Conservation (phyloP, 257 asterid species). For the Solanum corneliomulleri region DNA sequence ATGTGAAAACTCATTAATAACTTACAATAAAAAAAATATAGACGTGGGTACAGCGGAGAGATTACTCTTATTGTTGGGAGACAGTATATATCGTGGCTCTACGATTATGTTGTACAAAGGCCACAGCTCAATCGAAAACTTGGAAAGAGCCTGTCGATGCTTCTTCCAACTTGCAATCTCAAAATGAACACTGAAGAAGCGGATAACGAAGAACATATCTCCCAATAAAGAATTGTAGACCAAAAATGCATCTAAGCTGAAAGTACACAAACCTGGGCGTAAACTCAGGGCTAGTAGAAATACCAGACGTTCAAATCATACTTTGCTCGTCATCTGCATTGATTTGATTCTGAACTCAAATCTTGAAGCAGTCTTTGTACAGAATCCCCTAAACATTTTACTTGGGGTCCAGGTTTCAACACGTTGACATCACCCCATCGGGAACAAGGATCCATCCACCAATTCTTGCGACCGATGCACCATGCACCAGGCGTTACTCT, state of each 20-base stretch:
- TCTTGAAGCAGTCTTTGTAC: slow-evolving; percentile 38
- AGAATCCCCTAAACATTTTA: slow-evolving; percentile 35
- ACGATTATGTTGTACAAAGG: neutral
- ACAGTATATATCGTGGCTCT: slow-evolving; percentile 1
- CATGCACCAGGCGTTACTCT: slow-evolving; percentile 86
- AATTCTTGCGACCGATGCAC: slow-evolving; percentile 60
- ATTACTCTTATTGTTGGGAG: slow-evolving; percentile 6
- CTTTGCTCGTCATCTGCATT: slow-evolving; percentile 38
- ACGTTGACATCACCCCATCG: slow-evolving; percentile 81
- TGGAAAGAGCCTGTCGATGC: neutral
- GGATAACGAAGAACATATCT: slow-evolving; percentile 9
- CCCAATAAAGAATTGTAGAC: slow-evolving; percentile 22
- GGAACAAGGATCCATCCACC: slow-evolving; percentile 83
- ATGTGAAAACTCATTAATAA: neutral
- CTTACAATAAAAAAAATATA: neutral
- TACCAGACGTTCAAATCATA: neutral
- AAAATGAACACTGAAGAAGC: slow-evolving; percentile 14
- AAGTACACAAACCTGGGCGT: neutral
- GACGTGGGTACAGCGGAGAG: neutral
- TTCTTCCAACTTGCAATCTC: slow-evolving; percentile 21
- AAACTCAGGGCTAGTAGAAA: neutral
- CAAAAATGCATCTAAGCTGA: slow-evolving; percentile 16
- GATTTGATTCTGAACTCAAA: slow-evolving; percentile 36
- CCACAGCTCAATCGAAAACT: slow-evolving; percentile 2
- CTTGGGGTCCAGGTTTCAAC: slow-evolving; percentile 56